A percentile compares a stretch with the other conserved stretches of the same genome.
Evolutionary conservation across 768 basidiomycete genomes (phyloP).

Genomic region (Tylopilus felleus): DNA sequence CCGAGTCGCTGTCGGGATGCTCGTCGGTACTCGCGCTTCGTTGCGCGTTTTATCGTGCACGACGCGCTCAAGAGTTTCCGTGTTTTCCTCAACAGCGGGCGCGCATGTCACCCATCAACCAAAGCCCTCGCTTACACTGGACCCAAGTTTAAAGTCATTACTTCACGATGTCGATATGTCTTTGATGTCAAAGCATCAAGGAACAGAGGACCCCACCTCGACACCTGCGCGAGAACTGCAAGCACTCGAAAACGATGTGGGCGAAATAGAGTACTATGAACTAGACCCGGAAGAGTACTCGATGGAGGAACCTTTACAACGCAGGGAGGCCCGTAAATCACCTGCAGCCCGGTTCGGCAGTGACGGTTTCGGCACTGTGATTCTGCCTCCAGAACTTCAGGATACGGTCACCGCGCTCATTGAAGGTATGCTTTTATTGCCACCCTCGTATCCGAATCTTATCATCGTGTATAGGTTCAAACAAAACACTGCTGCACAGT

Average conservation of each 20-base stretch:
- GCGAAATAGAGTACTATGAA: slow-evolving; percentile 32
- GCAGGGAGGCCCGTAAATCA: slow-evolving; percentile 54
- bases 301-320: slow-evolving; percentile 23
- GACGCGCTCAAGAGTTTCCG: slow-evolving; percentile 19
- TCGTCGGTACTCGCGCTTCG: slow-evolving; percentile 22
- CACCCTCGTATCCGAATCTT: slow-evolving; percentile 5
- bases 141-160: slow-evolving; percentile 60
- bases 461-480: slow-evolving; percentile 44
- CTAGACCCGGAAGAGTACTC: slow-evolving; percentile 33
- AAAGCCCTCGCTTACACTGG: slow-evolving; percentile 61
- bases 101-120: slow-evolving; percentile 36
- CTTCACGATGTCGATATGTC: slow-evolving; percentile 69
- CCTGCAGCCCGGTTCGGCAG: slow-evolving; percentile 83
- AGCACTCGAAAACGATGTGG: slow-evolving; percentile 38
- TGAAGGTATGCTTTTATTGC: slow-evolving; percentile 42
- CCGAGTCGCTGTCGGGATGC: slow-evolving; percentile 11
- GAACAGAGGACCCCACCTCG: slow-evolving; percentile 22
- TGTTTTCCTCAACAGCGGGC: slow-evolving; percentile 33
- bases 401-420: slow-evolving; percentile 65
- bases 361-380: slow-evolving; percentile 63
- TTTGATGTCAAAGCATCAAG: slow-evolving; percentile 37
- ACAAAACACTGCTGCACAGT: slow-evolving; percentile 60
- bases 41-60: slow-evolving; percentile 24
- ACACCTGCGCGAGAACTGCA: slow-evolving; percentile 53
- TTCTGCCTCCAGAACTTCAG: slow-evolving; percentile 71